Conservation (phyloP, 257 asterid species). For the Apocynum venetum region DNA sequence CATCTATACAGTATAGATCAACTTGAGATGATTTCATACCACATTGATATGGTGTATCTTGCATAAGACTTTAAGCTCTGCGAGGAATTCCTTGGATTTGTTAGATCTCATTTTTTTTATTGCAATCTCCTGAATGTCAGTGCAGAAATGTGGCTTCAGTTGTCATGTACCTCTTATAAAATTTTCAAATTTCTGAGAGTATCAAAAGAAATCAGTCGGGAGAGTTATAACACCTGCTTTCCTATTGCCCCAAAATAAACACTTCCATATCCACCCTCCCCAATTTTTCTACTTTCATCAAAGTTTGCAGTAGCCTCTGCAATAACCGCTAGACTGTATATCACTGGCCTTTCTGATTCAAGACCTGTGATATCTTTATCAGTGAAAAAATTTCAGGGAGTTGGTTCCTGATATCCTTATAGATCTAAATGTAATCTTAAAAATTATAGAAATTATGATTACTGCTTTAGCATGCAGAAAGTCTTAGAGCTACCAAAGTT, state of each 20-base stretch:
- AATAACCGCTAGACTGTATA: slow-evolving; percentile 62
- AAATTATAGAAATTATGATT: neutral
- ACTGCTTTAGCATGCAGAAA: neutral
- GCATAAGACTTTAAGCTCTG: slow-evolving; percentile 79
- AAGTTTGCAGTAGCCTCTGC: slow-evolving; percentile 65
- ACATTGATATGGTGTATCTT: slow-evolving; percentile 85
- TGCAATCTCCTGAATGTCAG: slow-evolving; percentile 62
- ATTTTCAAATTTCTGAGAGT: neutral
- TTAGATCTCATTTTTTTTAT: slow-evolving; percentile 84
- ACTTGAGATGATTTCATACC: slow-evolving; percentile 40
- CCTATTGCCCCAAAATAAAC: slow-evolving; percentile 57
- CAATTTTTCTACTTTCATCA: slow-evolving; percentile 63
- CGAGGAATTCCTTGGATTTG: slow-evolving; percentile 80
- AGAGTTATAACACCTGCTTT: slow-evolving; percentile 45
- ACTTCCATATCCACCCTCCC: slow-evolving; percentile 83
- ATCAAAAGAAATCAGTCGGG: neutral
- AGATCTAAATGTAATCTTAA: neutral
- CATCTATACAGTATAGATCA: neutral
- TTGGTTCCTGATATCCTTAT: slow-evolving; percentile 12
- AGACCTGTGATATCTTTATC: slow-evolving; percentile 50
- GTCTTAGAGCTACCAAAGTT: neutral
- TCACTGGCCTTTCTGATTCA: slow-evolving; percentile 62
- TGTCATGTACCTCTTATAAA: neutral
- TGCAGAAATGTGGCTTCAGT: slow-evolving; percentile 3
- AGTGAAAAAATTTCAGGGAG: neutral